Base-by-base conservation (phyloP, 2,329 filamentous ascomycete species). In the Aureobasidium mangrovei region DNA sequence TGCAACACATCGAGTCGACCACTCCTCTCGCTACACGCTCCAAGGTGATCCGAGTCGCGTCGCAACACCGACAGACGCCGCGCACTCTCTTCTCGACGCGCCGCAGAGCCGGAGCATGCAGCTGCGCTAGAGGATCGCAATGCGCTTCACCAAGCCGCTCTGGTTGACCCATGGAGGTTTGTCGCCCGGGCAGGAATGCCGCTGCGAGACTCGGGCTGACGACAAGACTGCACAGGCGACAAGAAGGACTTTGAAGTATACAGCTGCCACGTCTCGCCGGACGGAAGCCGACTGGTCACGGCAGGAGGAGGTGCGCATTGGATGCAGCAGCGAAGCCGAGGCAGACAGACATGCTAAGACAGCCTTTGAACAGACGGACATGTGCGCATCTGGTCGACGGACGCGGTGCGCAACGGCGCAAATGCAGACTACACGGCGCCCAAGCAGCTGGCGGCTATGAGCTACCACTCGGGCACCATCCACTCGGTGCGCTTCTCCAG, bases 241-340 rank as follows among this genome's bases (percentile, higher is more conserved):
- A 88, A 95, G 70, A 97, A 96, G 69, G 91, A 97, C 69, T 95
- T 94, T 67, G 93, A 98, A 73, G 91, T 97, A 61, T 98, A 97
- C 75, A 95, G 89, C 74, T 97, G 91, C 70, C 88, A 97, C 77
- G 84, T 98, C 60, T 98, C 93, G 29, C 88, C 93, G 10, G 93
- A 98, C 73, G 93, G 91, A 61, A 85, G 83, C 66, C 83, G 93
- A 60, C 80, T 98, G 55, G 93, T 91, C 46, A 97, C 93, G 24
- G 93, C 91, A 58, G 93, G 91, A 64, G 91, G 93, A 79, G 86
- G 86, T 90, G 74, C 70, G 82, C 66, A 41, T 47, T 43, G 39
- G 18, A 7, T 4, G 3, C 4, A 7, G 2, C 4, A 43, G n/a
- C n/a, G 36, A 24, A 42, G 7, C n/a, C 24, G 18, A 35, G 40